Evolutionary conservation across 768 basidiomycete genomes (phyloP), one percentile per base, ranked within the genome.

Genomic region (Russula griseocarnosa): DNA sequence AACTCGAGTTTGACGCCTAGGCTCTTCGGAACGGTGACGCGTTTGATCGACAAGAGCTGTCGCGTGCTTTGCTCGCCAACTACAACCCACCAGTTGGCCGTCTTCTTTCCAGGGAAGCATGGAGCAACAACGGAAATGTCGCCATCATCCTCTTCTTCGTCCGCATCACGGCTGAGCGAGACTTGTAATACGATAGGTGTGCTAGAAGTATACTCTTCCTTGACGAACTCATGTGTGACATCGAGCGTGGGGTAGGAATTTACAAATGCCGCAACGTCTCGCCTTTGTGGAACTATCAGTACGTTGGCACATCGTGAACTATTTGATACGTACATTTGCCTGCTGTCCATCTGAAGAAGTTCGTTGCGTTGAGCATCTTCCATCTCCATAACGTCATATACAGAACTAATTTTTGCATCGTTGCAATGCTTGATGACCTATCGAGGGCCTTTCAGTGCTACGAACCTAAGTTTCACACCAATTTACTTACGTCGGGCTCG

Each of bases 351-450:
- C 70, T 88, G 85, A 32, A 98, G 76, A 26, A 98, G 76, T 59
- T 85, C 78, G 61, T 84, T 90, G 40, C 97, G 83, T 71, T 91
- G 82, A 63, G 90, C 88, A 69, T 98, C 96, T 71, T 98, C 97
- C 86, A 98, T 86, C 74, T 98, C 97, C 92, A 98, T 97, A 66
- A 98, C 82, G 72, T 98, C 97, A 73, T 98, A 97, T 0, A 99
- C 94, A 1, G 91, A 90, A 64, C 93, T 92, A 59, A 97, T 79
- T 9, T 83, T 83, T 8, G 86, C 89, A 0, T 81, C 83, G 72
- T 90, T 90, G 79, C 94, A 98, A 11, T 94, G 85, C 70, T 86
- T 83, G 72, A 98, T 78, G 49, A 90, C 86, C 88, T 92, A 67
- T 2, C 14, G 32, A 32, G 10, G 2, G 5, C 47, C 16, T 53